Evolutionary conservation across 2,329 filamentous ascomycete genomes (phyloP), one percentile per base, ranked within the genome.

Genomic region (Neopestalotiopsis sp.): DNA sequence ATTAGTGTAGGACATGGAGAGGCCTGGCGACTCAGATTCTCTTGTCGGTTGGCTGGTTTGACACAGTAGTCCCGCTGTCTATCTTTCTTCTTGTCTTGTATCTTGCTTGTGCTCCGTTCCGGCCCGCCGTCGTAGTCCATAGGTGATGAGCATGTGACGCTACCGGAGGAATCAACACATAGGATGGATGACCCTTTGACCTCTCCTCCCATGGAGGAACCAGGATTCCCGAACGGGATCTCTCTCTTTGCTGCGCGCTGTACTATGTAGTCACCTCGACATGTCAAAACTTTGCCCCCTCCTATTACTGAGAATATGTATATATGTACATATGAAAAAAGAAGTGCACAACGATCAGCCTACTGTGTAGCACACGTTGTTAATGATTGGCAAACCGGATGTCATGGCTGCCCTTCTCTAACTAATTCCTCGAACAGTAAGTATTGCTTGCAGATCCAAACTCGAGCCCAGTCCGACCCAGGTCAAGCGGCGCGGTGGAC

Each of bases 111-210:
- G 17, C n/a, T 17, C 20, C 17, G 45, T 52, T 52, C 17, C 45
- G 45, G 45, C 45, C 58, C 38, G 63, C 63, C 63, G 57, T 34
- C 63, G 34, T 49, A 58, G 40, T 59, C 49, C 7, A 58, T 28
- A 28, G 24, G 24, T 42, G 56, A 57, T 56, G 57, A 32, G 34
- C 67, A 66, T 67, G 30, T 49, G 45, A 70, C 60, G 56, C 62
- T 38, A 38, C 52, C 66, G 38, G 13, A 40, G 40, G 61, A 57
- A 68, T 45, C 61, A 65, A 61, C 20, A 52, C 45, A 52, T 52
- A n/a, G 45, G 45, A 52, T 49, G 13, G 42, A 28, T 52, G 45
- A 52, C 45, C 45, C 17, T 20, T 52, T 20, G 45, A 52, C 17
- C 58, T 65, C 58, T 65, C 58, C 57, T 38, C 34, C 34, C 34